Conservation (phyloP, 169 alveolate species). For the Amoebophrya sp. region DNA sequence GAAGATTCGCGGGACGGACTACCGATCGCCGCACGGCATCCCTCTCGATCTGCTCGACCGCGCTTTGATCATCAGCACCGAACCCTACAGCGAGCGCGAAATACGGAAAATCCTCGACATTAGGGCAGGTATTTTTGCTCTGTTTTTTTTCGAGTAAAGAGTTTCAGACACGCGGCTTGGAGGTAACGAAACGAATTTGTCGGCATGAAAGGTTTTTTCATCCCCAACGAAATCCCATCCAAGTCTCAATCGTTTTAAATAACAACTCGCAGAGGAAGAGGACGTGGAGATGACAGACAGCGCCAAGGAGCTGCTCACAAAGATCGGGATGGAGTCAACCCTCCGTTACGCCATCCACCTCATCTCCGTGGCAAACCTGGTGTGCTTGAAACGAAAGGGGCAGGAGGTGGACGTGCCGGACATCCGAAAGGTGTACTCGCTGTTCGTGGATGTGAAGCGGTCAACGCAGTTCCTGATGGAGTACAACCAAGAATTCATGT, state of each 20-base stretch:
- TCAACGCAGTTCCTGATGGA: constrained; percentile 81
- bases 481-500: constrained; percentile 45
- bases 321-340: constrained; percentile 85
- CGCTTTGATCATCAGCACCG: constrained; percentile 84
- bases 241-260: not conserved
- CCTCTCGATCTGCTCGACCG: constrained; percentile 95
- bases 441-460: constrained; percentile 91
- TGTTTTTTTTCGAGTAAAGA: no score
- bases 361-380: constrained; percentile 37
- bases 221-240: not conserved
- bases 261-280: constrained; percentile 75
- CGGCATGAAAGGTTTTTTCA: constrained; percentile 22
- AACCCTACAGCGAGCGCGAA: constrained; percentile 86
- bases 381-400: constrained; percentile 63
- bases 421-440: constrained; percentile 81
- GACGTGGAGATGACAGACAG: constrained; percentile 92
- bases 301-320: constrained; percentile 83
- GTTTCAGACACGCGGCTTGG: no score
- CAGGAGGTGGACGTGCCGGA: constrained; percentile 83
- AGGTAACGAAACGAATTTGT: no score
- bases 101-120: no score
- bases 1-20: constrained; percentile 85
- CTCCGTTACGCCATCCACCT: constrained; percentile 74
- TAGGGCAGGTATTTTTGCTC: no score
- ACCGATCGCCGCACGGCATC: constrained; percentile 93